Conservation (phyloP, 495 filamentous ascomycete species). For the Pyrenopolyporus hunteri region DNA sequence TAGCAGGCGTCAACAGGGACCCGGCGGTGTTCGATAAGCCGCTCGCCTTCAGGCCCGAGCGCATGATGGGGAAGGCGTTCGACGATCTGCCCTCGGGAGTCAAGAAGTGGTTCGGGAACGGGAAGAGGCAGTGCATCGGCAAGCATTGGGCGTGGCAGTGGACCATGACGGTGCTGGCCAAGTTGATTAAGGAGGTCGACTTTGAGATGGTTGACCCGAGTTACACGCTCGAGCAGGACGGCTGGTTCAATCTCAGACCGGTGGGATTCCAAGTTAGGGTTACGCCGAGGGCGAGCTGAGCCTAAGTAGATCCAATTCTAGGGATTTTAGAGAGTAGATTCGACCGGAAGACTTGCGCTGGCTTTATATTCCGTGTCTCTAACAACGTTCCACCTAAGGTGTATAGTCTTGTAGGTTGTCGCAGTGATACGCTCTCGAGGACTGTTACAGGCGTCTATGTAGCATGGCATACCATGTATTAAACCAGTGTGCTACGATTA, state of each 20-base stretch:
- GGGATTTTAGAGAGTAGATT: no score
- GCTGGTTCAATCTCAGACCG: conserved; percentile 56
- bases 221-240: conserved; percentile 60
- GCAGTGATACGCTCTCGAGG: no score
- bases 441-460: no score
- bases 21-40: conserved; percentile 69
- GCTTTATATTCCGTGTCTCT: no score
- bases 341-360: no score
- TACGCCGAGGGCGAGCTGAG: conserved; percentile 40
- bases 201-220: conserved; percentile 62
- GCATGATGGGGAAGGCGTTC: conserved; percentile 69
- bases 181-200: conserved; percentile 66
- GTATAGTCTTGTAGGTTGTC: no score
- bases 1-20: conserved; percentile 69
- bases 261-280: conserved; percentile 49
- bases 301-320: not conserved
- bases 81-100: conserved; percentile 61
- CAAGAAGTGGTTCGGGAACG: conserved; percentile 76
- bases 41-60: conserved; percentile 67
- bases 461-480: no score
- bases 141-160: conserved; percentile 74
- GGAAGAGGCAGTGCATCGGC: conserved; percentile 70
- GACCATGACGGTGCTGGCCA: conserved; percentile 58
- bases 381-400: no score
- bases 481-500: no score